Base-by-base conservation (phyloP, 306 rosid genomes). In the Vigna unguiculata region DNA sequence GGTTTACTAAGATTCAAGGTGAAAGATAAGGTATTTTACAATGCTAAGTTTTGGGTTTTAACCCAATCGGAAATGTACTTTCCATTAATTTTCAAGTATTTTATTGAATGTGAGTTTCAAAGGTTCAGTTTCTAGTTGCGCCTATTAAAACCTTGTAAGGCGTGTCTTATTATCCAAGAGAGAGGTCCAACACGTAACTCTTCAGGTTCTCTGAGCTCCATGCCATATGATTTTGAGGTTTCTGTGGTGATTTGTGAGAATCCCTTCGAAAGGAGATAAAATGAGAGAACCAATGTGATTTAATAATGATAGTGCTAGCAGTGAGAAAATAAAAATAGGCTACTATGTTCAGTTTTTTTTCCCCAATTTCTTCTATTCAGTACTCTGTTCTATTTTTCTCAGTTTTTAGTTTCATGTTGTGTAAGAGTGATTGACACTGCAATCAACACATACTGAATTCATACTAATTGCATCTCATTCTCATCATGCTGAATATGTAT, bases 81-180 rank as follows among this genome's bases (percentile, higher is more conserved):
- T 24, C 25, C 2, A 24, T 24, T 24, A 2, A 24, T 24, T 24
- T 24, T 24, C 25, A 24, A 24, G 25, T 24, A 24, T 24, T 24
- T 24, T 24, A 2, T 24, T 24, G 25, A 24, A 24, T 24, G 25
- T 24, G 25, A 24, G 25, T 24, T 24, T 24, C 25, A 2, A 24
- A 24, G 25, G 25, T 24, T 24, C 25, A 24, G 2, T 24, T 24
- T 24, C 25, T 1, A 24, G 25, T 24, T 24, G 25, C 25, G 25
- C 25, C 25, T 24, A 24, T 24, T 24, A 1, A 24, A 24, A 1
- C 25, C 25, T 2, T 24, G 1, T 24, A 24, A 2, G 25, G 25
- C 25, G 0, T 2, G 25, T 24, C n/a, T n/a, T n/a, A n/a, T n/a
- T n/a, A n/a, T 91, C 97, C 88, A 95, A 89, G 71, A 85, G 89